Conservation (phyloP, 192 early-diverging fungal genomes). For the Geranomyces variabilis region DNA sequence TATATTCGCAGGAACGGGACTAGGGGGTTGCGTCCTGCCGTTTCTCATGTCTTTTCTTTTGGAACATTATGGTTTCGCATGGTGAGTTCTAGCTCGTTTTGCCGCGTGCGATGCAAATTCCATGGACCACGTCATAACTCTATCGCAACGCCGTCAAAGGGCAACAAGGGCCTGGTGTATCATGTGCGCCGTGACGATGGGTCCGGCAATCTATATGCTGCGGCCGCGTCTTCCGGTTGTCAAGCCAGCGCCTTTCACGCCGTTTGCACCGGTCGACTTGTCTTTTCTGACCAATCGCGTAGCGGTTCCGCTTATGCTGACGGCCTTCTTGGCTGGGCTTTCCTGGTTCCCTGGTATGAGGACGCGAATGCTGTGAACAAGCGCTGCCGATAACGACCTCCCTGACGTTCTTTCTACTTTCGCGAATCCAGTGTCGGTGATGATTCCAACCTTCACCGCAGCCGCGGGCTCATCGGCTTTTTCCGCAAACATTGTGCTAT, state of each 20-base stretch:
- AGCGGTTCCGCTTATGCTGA: not conserved
- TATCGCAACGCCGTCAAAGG: no score
- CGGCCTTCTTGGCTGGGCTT: not conserved
- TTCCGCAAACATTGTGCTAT: not conserved
- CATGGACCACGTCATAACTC: no score
- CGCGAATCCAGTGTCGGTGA: not conserved
- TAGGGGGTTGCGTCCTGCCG: not conserved
- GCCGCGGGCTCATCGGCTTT: not conserved
- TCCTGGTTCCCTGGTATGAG: constrained; percentile 4
- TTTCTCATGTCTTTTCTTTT: constrained; percentile 4
- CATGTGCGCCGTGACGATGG: not conserved
- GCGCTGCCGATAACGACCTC: no score
- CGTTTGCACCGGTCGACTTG: not conserved
- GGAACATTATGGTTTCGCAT: not conserved
- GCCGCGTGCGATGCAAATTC: no score
- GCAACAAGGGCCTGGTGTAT: not conserved
- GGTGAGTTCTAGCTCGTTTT: no score
- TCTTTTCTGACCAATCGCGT: not conserved
- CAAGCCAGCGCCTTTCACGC: not conserved
- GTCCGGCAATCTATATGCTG: not conserved
- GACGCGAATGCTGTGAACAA: not conserved
- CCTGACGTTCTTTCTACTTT: no score
- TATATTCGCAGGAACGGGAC: constrained; percentile 1
- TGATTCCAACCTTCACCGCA: not conserved
- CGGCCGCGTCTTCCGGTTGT: constrained; percentile 1